Percentiles rank a stretch among this genome's conserved stretches.
Evolutionary conservation across 768 basidiomycete genomes (phyloP).

Genomic region (Podaxis sp.): DNA sequence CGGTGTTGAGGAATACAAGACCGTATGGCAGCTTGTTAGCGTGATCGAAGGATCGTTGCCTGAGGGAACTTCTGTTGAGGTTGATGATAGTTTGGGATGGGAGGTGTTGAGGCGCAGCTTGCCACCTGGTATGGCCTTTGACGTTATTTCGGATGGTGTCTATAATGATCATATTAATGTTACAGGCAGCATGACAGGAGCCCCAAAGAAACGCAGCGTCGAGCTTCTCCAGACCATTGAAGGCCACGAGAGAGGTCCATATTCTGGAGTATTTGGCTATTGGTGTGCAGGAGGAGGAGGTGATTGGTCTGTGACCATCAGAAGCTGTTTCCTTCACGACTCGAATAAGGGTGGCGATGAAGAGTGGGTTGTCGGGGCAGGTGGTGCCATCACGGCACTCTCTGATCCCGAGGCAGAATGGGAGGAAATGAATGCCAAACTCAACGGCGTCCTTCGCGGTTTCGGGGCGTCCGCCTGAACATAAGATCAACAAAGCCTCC

Average conservation of each 20-base stretch:
- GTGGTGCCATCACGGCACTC: conserved; percentile 95
- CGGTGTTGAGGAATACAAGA: conserved; percentile 86
- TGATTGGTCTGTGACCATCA: conserved; percentile 93
- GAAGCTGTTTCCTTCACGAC: conserved; percentile 83
- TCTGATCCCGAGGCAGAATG: conserved; percentile 85
- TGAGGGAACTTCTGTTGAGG: conserved; percentile 29
- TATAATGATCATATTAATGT: background rate
- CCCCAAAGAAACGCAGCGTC: conserved; percentile 92
- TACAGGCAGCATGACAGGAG: conserved; percentile 94
- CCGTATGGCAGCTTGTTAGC: conserved; percentile 94
- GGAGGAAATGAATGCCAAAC: conserved; percentile 93
- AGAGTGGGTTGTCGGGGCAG: conserved; percentile 82
- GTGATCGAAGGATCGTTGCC: conserved; percentile 77
- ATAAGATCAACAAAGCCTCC: background rate
- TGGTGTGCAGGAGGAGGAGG: conserved; percentile 86
- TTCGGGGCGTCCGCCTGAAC: conserved; percentile 44
- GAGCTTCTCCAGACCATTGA: conserved; percentile 86
- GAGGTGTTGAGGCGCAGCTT: conserved; percentile 76
- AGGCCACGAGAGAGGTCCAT: conserved; percentile 67
- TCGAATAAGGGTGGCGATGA: conserved; percentile 31
- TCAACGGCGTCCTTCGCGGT: conserved; percentile 70
- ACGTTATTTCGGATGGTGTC: background rate
- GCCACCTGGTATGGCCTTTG: conserved; percentile 67
- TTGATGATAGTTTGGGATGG: conserved; percentile 64
- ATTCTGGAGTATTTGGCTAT: conserved; percentile 94